A percentile compares a stretch with the other conserved stretches of the same genome.
These are phyloP conservation scores for Talaromyces trachyspermus DNA, from an alignment of 495 filamentous ascomycete species.

Conservation along the genomic window DNA sequence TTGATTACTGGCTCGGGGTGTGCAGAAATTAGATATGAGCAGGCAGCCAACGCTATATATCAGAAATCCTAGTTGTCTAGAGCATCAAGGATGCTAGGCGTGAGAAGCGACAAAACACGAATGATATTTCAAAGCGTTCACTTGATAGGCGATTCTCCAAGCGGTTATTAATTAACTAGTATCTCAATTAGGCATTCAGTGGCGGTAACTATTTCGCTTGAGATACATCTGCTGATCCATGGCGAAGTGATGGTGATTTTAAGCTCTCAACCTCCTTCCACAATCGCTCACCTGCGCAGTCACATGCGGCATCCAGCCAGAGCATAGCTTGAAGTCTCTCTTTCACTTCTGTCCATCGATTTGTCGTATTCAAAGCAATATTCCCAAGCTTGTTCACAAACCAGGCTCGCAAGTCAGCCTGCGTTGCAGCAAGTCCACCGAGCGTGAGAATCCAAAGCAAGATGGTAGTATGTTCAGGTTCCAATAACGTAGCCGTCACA, in stretches of 20 bases:
- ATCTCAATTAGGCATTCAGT: too few relatives aligned
- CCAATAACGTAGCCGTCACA: background rate
- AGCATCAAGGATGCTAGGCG: too few relatives aligned
- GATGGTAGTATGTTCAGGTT: background rate
- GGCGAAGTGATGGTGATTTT: background rate
- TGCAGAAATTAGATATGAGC: too few relatives aligned
- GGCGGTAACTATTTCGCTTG: too few relatives aligned
- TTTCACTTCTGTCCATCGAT: slow-evolving; percentile 19
- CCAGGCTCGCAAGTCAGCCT: slow-evolving; percentile 21
- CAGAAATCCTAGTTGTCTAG: too few relatives aligned
- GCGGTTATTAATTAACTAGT: too few relatives aligned
- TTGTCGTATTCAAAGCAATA: slow-evolving; percentile 14
- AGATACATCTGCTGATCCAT: background rate
- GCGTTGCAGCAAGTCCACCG: slow-evolving; percentile 29
- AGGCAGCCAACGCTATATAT: too few relatives aligned
- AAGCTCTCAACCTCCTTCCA: slow-evolving; percentile 22
- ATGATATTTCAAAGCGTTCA: too few relatives aligned
- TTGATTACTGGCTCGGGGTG: too few relatives aligned
- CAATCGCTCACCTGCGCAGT: slow-evolving; percentile 19
- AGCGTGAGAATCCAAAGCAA: slow-evolving; percentile 31
- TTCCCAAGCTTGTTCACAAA: slow-evolving; percentile 20
- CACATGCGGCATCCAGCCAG: slow-evolving; percentile 32
- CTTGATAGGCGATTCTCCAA: too few relatives aligned
- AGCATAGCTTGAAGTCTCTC: slow-evolving; percentile 20
- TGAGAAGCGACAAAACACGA: too few relatives aligned